Base-by-base conservation (phyloP, 352 stramenopile species). In the Pythium coloratum region DNA sequence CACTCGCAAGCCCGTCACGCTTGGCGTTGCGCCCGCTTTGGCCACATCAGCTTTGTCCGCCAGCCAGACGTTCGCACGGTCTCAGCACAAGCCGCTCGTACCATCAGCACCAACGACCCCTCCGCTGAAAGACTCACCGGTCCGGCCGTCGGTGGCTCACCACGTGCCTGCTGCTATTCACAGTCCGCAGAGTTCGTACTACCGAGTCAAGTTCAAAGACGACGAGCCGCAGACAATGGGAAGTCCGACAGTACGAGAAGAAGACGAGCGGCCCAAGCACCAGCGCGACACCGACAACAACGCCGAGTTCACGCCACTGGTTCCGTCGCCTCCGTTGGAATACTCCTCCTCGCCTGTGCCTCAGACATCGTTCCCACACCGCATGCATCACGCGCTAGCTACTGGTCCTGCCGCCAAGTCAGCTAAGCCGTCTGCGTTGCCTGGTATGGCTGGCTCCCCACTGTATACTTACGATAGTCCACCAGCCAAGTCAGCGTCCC, bases 311-410 rank as follows among this genome's bases (percentile, higher is more conserved):
- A 44, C 18, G 28, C 34, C 56, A 18, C 20, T 54, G 7, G 24
- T 49, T 24, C 56, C 51, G 32, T 58, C 71, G 2, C 69, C 72
- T 2, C 71, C 71, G 8, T 61, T 80, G 7, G 71, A 73, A 18
- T 82, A 82, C 59, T 80, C 76, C 18, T 71, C 76, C 6, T 80
- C 76, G 5, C 76, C 76, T 9, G 40, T 78, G 26, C 51, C 65
- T 2, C 38, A 66, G 1, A 53, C 65, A 13, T 54, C 55, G 14
- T 61, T 70, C 8, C 10, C 67, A 5, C 44, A 66, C 26, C 59
- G 67, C 13, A 14, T 60, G 34, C 61, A 74, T 18, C 63, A 60
- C 20, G 60, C 73, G 5, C 49, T 62, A 16, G 57, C 46, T 28
- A 14, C 18, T 6, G 34, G 13, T 24, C 20, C 20, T 38, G 47